A percentile compares a stretch with the other conserved stretches of the same genome.
phyloP scores from a whole-genome alignment of 768 basidiomycete genomes.

The Exsudoporus frostii region DNA sequence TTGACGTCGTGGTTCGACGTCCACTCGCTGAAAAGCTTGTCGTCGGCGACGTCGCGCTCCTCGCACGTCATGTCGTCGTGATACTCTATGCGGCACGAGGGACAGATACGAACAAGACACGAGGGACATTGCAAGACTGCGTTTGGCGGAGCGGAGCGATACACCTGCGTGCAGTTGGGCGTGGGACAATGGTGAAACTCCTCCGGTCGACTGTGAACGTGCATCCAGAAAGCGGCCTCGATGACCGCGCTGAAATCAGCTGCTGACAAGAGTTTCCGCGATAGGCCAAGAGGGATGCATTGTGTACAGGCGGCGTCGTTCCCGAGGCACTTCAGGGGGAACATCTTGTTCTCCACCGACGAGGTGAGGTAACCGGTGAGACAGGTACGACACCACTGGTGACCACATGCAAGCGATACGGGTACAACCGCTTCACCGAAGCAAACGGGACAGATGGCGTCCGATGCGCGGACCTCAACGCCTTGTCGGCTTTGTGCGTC shows the following conservation, averaged over 20 bases:
- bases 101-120: constrained; percentile 68
- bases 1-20: constrained; percentile 61
- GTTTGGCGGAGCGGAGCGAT: constrained; percentile 51
- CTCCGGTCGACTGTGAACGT: constrained; percentile 55
- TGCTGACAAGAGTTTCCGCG: constrained; percentile 48
- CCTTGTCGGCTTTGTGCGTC: constrained; percentile 36
- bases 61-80: constrained; percentile 71
- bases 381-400: constrained; percentile 66
- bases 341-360: constrained; percentile 52
- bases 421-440: constrained; percentile 54
- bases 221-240: constrained; percentile 56
- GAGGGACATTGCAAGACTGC: constrained; percentile 65
- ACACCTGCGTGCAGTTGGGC: constrained; percentile 74
- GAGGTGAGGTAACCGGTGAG: constrained; percentile 56
- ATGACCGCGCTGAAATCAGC: constrained; percentile 54
- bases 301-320: constrained; percentile 55
- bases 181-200: constrained; percentile 78
- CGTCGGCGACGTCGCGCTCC: constrained; percentile 50
- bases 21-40: constrained; percentile 64
- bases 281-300: constrained; percentile 51
- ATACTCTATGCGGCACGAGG: constrained; percentile 52
- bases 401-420: constrained; percentile 57
- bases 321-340: constrained; percentile 75
- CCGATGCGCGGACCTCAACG: constrained; percentile 18
- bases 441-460: constrained; percentile 63